Conservation (phyloP, 163 green algal species). For the Trebouxiophyceae sp. region DNA sequence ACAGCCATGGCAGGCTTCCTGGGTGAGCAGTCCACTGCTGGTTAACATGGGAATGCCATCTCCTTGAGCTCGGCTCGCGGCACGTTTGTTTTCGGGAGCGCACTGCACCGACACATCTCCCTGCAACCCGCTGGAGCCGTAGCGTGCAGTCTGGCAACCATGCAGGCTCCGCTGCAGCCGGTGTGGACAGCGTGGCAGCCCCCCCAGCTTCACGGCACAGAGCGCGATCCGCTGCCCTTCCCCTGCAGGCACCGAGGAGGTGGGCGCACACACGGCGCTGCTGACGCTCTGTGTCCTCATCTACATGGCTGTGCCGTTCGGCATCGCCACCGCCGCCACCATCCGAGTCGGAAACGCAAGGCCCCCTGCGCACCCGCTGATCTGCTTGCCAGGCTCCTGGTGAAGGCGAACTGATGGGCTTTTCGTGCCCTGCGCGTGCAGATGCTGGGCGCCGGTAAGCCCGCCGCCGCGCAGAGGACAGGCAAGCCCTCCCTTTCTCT, state of each 20-base stretch:
- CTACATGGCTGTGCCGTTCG: constrained; percentile 53
- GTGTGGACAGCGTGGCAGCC: too few relatives aligned
- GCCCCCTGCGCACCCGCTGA: constrained; percentile 8
- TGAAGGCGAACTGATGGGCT: background rate
- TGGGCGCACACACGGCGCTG: constrained; percentile 44
- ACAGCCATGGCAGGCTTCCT: constrained; percentile 46
- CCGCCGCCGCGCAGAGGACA: background rate
- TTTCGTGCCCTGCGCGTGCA: too few relatives aligned
- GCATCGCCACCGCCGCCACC: constrained; percentile 32
- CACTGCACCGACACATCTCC: too few relatives aligned
- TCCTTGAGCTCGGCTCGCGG: too few relatives aligned
- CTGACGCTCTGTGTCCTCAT: constrained; percentile 40
- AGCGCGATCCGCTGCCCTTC: background rate
- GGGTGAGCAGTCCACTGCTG: constrained; percentile 8
- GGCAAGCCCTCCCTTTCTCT: too few relatives aligned
- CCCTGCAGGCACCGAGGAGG: constrained; percentile 19
- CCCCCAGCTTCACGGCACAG: too few relatives aligned
- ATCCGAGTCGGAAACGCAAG: constrained; percentile 55
- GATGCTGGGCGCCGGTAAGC: background rate
- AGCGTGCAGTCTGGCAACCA: too few relatives aligned
- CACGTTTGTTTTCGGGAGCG: too few relatives aligned
- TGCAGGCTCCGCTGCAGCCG: too few relatives aligned
- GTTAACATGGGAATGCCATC: too few relatives aligned
- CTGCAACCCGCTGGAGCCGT: too few relatives aligned
- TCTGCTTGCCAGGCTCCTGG: background rate